A percentile compares a stretch with the other conserved stretches of the same genome.
These are phyloP conservation scores for Pholiota microspora DNA, from an alignment of 768 basidiomycete genomes.

Conservation along the genomic window DNA sequence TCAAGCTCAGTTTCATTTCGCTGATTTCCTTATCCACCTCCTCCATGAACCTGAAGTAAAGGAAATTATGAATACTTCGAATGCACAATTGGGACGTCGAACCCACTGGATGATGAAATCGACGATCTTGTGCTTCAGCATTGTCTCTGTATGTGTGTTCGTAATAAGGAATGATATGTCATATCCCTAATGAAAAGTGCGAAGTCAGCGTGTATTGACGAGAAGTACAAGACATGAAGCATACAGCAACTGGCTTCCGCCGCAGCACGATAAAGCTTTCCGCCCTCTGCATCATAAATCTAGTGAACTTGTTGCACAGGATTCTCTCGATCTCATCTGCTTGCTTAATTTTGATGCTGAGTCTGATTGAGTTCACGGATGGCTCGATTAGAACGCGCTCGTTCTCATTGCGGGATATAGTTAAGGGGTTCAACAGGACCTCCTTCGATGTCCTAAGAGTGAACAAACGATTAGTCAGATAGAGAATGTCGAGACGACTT, in stretches of 20 bases:
- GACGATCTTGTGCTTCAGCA: conserved; percentile 99
- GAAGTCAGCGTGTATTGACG: neutral
- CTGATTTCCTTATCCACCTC: conserved; percentile 99
- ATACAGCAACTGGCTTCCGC: conserved; percentile 86
- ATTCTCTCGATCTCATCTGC: conserved; percentile 99
- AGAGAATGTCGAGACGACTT: neutral
- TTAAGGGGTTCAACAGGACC: conserved; percentile 89
- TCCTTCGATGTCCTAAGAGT: conserved; percentile 79
- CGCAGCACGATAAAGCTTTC: conserved; percentile 97
- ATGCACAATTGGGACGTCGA: neutral
- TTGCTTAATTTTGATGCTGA: conserved; percentile 98
- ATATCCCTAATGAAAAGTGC: conserved; percentile 72
- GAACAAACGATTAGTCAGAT: neutral
- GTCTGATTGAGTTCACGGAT: conserved; percentile 93
- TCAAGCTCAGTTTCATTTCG: conserved; percentile 97
- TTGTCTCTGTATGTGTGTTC: conserved; percentile 94
- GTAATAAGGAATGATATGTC: conserved; percentile 99
- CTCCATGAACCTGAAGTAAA: conserved; percentile 81
- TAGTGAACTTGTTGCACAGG: conserved; percentile 95
- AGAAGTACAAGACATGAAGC: conserved; percentile 21
- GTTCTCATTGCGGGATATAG: conserved; percentile 95
- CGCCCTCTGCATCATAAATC: conserved; percentile 99
- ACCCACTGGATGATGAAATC: conserved; percentile 98
- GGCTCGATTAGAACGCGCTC: conserved; percentile 97
- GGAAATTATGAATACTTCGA: conserved; percentile 1